phyloP scores from a whole-genome alignment of 2,329 filamentous ascomycete genomes.

The Paracorniculantispora psalliotae region DNA sequence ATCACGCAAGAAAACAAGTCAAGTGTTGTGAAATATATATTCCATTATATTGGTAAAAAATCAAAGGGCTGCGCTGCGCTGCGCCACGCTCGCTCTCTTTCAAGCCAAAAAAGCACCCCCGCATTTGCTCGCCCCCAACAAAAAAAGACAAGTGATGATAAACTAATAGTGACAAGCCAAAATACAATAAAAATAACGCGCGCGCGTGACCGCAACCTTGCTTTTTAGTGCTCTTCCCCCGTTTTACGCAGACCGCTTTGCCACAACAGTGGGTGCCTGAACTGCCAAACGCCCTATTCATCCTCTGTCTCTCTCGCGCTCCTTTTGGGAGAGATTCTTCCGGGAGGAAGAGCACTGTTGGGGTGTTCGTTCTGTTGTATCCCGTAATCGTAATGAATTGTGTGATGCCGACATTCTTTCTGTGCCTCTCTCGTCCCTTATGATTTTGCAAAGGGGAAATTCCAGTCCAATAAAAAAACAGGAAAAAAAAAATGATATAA shows the following conservation, averaged over 20 bases:
- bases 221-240: neutral
- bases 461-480: neutral
- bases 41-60: no score
- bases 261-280: neutral
- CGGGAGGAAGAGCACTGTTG: no score
- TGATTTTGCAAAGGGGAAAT: neutral
- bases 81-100: no score
- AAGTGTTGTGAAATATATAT: neutral
- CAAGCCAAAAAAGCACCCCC: neutral
- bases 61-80: neutral
- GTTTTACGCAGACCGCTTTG: conserved; percentile 3
- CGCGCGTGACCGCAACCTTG: conserved; percentile 3
- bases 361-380: conserved; percentile 4
- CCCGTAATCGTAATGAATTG: conserved; percentile 7
- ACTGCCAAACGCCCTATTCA: no score
- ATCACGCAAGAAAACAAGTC: neutral
- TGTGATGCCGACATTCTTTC: neutral
- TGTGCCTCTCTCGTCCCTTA: neutral
- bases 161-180: neutral
- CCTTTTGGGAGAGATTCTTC: no score
- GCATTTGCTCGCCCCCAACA: conserved; percentile 10
- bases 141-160: neutral
- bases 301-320: no score
- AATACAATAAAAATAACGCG: neutral
- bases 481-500: neutral